phyloP scores from a whole-genome alignment of 2,329 filamentous ascomycete genomes.

The Lachnellula arida region DNA sequence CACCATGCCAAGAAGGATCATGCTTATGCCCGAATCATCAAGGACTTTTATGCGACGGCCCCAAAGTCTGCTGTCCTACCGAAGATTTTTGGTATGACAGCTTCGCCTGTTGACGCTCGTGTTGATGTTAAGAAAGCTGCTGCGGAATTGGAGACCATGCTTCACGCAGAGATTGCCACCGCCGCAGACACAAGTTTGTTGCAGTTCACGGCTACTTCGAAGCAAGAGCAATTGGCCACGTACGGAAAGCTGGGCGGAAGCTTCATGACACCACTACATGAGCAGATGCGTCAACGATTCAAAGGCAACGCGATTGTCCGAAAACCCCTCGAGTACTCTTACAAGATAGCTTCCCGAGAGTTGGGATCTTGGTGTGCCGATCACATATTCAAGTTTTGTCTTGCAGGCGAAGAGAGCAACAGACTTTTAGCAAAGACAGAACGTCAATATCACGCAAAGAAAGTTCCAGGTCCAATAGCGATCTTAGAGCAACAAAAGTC shows the following conservation, averaged over 20 bases:
- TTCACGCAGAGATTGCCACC: slow-evolving; percentile 82
- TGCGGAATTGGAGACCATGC: slow-evolving; percentile 65
- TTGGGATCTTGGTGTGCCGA: slow-evolving; percentile 85
- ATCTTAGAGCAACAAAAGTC: slow-evolving; percentile 48
- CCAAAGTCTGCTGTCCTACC: slow-evolving; percentile 49
- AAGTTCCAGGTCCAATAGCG: slow-evolving; percentile 27
- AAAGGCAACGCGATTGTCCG: slow-evolving; percentile 39
- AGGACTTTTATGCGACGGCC: slow-evolving; percentile 66
- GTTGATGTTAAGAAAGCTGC: slow-evolving; percentile 68
- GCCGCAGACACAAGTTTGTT: slow-evolving; percentile 56
- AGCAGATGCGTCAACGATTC: slow-evolving; percentile 48
- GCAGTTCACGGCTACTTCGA: slow-evolving; percentile 54
- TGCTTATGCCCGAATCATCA: slow-evolving; percentile 83
- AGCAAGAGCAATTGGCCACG: slow-evolving; percentile 54
- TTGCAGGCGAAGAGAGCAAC: slow-evolving; percentile 57
- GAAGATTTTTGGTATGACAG: slow-evolving; percentile 92
- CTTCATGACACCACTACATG: slow-evolving; percentile 62
- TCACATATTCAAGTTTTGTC: slow-evolving; percentile 67
- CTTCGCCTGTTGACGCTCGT: slow-evolving; percentile 85
- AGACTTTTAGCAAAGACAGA: slow-evolving; percentile 57
- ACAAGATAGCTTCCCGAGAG: slow-evolving; percentile 51
- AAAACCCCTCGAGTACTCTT: slow-evolving; percentile 45
- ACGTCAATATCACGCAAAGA: slow-evolving; percentile 33
- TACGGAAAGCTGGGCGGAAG: slow-evolving; percentile 44
- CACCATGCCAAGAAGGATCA: slow-evolving; percentile 96